Base-by-base conservation (phyloP, 2,329 filamentous ascomycete species). In the Calonectria hongkongensis region DNA sequence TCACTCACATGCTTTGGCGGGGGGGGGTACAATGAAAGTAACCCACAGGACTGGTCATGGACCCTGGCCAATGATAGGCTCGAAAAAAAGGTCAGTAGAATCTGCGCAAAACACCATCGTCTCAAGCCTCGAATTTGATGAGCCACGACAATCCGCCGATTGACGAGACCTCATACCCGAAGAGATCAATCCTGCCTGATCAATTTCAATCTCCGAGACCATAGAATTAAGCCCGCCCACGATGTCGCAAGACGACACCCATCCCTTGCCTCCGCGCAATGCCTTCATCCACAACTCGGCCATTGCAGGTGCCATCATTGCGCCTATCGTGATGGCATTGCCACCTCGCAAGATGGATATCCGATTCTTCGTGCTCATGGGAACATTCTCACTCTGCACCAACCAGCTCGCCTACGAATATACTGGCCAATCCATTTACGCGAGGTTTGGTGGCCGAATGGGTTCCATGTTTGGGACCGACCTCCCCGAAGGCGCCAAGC, bases 391-490 rank as follows among this genome's bases (percentile, higher is more conserved):
- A 36, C 86, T 89, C 75, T 87, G 87, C 69, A 87, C 88, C 70
- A 89, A 89, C 81, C 88, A 89, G 82, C 87, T 92, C 48, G 85
- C 85, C 62, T 86, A 88, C 82, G 89, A 90, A 82, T 91, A 88
- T 83, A 91, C 87, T 16, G 90, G 90, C 64, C 84, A 85, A 63
- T 90, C 89, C 33, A 86, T 91, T 72, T 83, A 86, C 78, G 78
- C 83, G 74, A 89, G 89, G 10, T 85, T 89, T 73, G 81, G 81
- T 70, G 82, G 78, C 73, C 87, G 88, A 67, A 78, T 86, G 75
- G 78, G 78, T 30, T 85, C 84, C 18, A 83, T 91, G 51, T 82
- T 90, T 50, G 86, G 86, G 73, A 87, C 85, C 58, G 86, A 88
- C 66, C 89, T 93, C 18, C 90, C 89, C 50, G 91, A 93, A 76